Evolutionary conservation across 495 filamentous ascomycete genomes (phyloP).

Genomic region (Penicillium odoratum): DNA sequence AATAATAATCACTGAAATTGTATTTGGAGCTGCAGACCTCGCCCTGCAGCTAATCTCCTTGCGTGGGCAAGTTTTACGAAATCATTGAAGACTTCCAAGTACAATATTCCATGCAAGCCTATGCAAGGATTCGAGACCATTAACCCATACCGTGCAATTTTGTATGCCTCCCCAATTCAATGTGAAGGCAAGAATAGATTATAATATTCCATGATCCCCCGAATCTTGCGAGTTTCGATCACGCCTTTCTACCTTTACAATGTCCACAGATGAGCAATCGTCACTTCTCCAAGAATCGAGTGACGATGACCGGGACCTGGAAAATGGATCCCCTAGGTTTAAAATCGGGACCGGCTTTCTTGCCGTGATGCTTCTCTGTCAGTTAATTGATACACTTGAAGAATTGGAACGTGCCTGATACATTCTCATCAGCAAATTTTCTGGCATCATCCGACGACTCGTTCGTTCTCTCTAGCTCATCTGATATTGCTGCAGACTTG

Average conservation of each 20-base stretch:
- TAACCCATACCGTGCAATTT: background rate
- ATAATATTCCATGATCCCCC: background rate
- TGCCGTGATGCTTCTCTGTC: constrained; percentile 1
- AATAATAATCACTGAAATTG: background rate
- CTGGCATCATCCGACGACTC: constrained; percentile 1
- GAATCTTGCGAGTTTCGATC: too few species aligned
- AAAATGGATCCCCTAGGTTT: background rate
- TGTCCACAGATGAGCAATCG: background rate
- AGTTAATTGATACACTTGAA: background rate
- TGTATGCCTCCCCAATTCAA: background rate
- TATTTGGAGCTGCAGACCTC: background rate
- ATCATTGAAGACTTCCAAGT: background rate
- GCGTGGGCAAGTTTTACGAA: background rate
- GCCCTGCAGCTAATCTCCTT: background rate
- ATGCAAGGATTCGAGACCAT: background rate
- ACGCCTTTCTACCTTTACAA: background rate
- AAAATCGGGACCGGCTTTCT: background rate
- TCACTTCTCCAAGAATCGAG: background rate
- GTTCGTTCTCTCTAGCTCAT: background rate
- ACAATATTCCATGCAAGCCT: background rate
- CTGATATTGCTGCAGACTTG: background rate
- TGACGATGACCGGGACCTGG: background rate
- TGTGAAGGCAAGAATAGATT: background rate
- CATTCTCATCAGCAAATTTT: background rate
- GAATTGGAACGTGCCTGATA: background rate